Percentiles rank a stretch among this genome's conserved stretches.
These are phyloP conservation scores for Xylariaceae sp. DNA, from an alignment of 2,329 filamentous ascomycete species.

Conservation along the genomic window DNA sequence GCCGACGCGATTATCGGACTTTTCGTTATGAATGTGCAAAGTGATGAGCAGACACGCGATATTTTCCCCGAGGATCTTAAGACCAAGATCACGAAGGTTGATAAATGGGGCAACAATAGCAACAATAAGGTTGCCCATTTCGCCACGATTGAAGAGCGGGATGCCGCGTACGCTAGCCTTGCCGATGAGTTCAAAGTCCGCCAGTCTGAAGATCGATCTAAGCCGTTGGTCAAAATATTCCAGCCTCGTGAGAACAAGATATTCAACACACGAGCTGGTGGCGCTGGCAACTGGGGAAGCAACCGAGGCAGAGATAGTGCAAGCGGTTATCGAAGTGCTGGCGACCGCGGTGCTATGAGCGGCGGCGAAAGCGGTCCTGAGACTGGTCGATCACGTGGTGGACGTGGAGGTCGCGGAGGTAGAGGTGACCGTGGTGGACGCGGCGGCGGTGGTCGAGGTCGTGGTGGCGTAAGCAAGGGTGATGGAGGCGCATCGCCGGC, in stretches of 20 bases:
- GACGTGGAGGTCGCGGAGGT: conserved; percentile 53
- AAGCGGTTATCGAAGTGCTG: conserved; percentile 81
- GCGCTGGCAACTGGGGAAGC: conserved; percentile 62
- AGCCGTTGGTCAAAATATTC: conserved; percentile 80
- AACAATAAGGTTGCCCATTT: conserved; percentile 83
- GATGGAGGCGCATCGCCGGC: conserved; percentile 54
- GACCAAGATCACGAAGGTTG: conserved; percentile 72
- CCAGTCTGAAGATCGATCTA: conserved; percentile 67
- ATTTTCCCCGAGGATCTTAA: conserved; percentile 81
- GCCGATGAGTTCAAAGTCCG: conserved; percentile 73
- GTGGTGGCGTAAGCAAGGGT: conserved; percentile 46
- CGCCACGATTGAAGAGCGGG: conserved; percentile 72
- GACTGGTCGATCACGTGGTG: conserved; percentile 52
- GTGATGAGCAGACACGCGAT: conserved; percentile 76
- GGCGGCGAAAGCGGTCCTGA: conserved; percentile 70
- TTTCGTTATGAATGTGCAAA: conserved; percentile 83
- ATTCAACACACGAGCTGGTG: conserved; percentile 56
- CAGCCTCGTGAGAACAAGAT: conserved; percentile 60
- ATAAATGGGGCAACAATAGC: conserved; percentile 67
- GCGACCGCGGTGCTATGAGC: conserved; percentile 58
- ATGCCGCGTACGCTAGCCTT: conserved; percentile 70
- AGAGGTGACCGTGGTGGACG: conserved; percentile 55
- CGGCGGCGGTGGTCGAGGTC: conserved; percentile 49
- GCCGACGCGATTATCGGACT: conserved; percentile 73
- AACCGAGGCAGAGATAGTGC: conserved; percentile 59